These are phyloP conservation scores for Kodamaea alishanica DNA, from an alignment of 1,139 yeast species.

Conservation along the genomic window DNA sequence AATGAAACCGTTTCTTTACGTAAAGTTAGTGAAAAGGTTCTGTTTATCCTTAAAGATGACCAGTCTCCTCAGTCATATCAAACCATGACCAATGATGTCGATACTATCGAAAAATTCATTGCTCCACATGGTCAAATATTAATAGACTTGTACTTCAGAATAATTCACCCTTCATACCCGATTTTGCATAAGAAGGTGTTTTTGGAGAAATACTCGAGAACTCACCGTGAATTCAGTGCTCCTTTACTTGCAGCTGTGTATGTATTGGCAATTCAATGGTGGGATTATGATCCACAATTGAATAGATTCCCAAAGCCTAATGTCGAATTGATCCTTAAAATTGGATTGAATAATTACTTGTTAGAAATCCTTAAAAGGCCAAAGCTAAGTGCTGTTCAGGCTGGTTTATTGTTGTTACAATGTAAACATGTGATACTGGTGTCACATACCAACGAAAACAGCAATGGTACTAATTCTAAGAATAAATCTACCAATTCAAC, in stretches of 20 bases:
- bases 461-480: neutral
- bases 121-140: constrained; percentile 76
- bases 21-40: constrained; percentile 62
- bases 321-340: constrained; percentile 42
- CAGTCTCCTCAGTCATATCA: constrained; percentile 61
- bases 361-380: constrained; percentile 69
- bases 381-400: constrained; percentile 75
- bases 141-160: constrained; percentile 66
- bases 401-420: constrained; percentile 66
- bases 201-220: constrained; percentile 68
- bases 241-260: constrained; percentile 75
- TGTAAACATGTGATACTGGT: constrained; percentile 46
- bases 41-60: constrained; percentile 68
- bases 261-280: constrained; percentile 73
- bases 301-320: constrained; percentile 66
- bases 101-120: constrained; percentile 65
- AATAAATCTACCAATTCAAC: constrained; percentile 1
- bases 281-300: constrained; percentile 75
- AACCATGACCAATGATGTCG: constrained; percentile 64
- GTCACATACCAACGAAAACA: constrained; percentile 9
- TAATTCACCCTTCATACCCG: constrained; percentile 78
- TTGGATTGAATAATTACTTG: constrained; percentile 59
- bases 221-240: constrained; percentile 75
- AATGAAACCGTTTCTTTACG: constrained; percentile 57
- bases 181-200: constrained; percentile 74